These are phyloP conservation scores for Candida arabinofermentans DNA, from an alignment of 805 yeast genomes.

Conservation along the genomic window DNA sequence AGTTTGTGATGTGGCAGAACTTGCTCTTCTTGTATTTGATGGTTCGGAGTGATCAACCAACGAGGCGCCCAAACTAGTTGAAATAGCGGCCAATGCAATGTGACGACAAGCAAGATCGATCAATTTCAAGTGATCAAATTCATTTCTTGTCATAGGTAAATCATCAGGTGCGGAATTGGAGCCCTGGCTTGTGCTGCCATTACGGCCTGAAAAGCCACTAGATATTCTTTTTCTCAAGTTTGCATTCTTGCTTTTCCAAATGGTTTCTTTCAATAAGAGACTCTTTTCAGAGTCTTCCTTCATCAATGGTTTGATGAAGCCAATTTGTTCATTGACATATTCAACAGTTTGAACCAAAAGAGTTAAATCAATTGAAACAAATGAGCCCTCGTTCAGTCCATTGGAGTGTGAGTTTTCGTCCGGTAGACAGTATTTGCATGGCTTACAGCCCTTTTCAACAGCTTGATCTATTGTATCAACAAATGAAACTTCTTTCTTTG, in stretches of 20 bases:
- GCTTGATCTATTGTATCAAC: constrained; percentile 41
- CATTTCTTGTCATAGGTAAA: constrained; percentile 46
- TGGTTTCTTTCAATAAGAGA: constrained; percentile 18
- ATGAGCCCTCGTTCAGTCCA: constrained; percentile 13
- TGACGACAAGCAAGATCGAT: constrained; percentile 81
- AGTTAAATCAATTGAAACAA: constrained; percentile 43
- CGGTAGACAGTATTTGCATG: constrained; percentile 59
- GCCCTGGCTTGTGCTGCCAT: not conserved
- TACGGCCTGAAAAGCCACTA: constrained; percentile 22
- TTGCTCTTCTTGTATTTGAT: constrained; percentile 2
- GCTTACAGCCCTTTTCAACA: constrained; percentile 37
- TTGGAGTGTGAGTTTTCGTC: constrained; percentile 21
- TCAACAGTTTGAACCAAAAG: constrained; percentile 48
- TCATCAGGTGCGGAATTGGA: constrained; percentile 15
- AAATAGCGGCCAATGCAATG: constrained; percentile 68
- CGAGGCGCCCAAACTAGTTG: constrained; percentile 19
- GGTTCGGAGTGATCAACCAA: constrained; percentile 2
- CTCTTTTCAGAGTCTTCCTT: constrained; percentile 42
- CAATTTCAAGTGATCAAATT: constrained; percentile 62
- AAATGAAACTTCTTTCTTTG: constrained; percentile 44
- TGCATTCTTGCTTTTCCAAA: constrained; percentile 11
- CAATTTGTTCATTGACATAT: constrained; percentile 51
- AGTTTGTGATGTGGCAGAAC: constrained; percentile 10
- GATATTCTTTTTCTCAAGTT: constrained; percentile 16
- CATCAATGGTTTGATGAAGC: constrained; percentile 50